Percentiles rank a stretch among this genome's conserved stretches.
Conservation (phyloP, 2,329 filamentous ascomycete genomes). For the Xylariaceae sp. region DNA sequence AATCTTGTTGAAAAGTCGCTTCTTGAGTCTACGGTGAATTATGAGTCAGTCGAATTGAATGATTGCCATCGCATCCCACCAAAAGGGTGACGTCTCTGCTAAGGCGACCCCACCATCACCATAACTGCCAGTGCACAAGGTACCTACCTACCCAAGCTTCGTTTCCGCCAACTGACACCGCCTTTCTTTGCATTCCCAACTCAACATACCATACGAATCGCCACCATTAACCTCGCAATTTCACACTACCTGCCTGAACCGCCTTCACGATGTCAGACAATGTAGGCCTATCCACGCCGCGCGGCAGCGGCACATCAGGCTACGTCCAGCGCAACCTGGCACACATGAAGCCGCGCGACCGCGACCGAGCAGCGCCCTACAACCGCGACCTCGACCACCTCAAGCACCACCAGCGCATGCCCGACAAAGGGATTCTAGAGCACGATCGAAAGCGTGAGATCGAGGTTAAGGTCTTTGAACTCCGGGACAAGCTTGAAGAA, state of each 20-base stretch:
- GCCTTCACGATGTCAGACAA: constrained; percentile 77
- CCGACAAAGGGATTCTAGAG: constrained; percentile 88
- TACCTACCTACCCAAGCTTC: no score
- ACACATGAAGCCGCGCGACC: constrained; percentile 79
- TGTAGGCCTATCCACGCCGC: constrained; percentile 89
- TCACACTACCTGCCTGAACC: not conserved
- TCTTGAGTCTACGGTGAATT: no score
- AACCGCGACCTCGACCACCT: constrained; percentile 61
- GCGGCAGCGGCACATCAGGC: constrained; percentile 92
- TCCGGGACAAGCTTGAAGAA: constrained; percentile 88
- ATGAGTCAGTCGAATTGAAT: no score
- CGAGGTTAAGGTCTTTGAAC: constrained; percentile 88
- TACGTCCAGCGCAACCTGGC: constrained; percentile 97
- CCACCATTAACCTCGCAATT: no score
- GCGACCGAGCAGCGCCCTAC: constrained; percentile 74
- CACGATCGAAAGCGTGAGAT: constrained; percentile 89
- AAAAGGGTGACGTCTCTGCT: no score
- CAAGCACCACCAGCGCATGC: constrained; percentile 74
- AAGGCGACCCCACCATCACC: constrained; percentile 3
- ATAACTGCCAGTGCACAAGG: not conserved
- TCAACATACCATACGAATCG: not conserved
- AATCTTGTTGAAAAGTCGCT: no score
- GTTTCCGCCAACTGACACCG: constrained; percentile 16
- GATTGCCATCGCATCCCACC: no score
- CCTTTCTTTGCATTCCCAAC: constrained; percentile 11